Evolutionary conservation across 352 stramenopile genomes (phyloP).

Genomic region (Pythium brassicae): DNA sequence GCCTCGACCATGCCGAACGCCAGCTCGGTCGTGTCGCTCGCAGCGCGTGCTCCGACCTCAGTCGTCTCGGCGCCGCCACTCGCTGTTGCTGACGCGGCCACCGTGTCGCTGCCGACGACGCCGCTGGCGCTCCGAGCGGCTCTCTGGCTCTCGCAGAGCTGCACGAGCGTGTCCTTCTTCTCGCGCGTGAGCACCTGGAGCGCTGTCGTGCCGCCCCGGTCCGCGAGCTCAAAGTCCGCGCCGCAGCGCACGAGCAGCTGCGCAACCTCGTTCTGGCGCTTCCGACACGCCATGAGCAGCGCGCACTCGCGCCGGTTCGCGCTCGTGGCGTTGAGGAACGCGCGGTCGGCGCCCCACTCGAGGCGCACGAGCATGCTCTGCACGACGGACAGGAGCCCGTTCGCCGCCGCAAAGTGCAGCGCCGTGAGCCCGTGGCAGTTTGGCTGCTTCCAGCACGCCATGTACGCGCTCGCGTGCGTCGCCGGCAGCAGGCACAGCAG

Average conservation of each 20-base stretch:
- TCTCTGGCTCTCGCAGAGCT: conserved; percentile 27
- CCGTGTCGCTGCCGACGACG: no score
- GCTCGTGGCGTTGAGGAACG: conserved; percentile 45
- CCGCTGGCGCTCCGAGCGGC: conserved; percentile 5
- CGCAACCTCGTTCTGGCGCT: conserved; percentile 41
- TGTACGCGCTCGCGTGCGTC: conserved; percentile 6
- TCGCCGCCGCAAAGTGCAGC: conserved; percentile 50
- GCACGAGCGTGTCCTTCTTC: conserved; percentile 44
- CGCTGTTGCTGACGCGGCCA: no score
- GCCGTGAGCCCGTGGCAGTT: conserved; percentile 58
- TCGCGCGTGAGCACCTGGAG: conserved; percentile 44
- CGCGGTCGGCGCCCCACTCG: conserved; percentile 20
- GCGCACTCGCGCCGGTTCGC: conserved; percentile 45
- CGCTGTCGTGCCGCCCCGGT: conserved; percentile 46
- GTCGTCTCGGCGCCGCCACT: not conserved
- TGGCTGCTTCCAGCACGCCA: conserved; percentile 29
- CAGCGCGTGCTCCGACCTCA: not conserved
- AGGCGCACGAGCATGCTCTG: conserved; percentile 32
- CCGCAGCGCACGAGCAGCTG: conserved; percentile 34
- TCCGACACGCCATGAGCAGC: conserved; percentile 60
- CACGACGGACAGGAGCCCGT: conserved; percentile 32
- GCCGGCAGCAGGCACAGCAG: conserved; percentile 23
- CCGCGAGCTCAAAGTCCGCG: conserved; percentile 35
- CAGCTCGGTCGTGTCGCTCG: not conserved
- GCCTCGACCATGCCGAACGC: not conserved